Evolutionary conservation across 768 basidiomycete species (phyloP).

Genomic region (Suillus subluteus): DNA sequence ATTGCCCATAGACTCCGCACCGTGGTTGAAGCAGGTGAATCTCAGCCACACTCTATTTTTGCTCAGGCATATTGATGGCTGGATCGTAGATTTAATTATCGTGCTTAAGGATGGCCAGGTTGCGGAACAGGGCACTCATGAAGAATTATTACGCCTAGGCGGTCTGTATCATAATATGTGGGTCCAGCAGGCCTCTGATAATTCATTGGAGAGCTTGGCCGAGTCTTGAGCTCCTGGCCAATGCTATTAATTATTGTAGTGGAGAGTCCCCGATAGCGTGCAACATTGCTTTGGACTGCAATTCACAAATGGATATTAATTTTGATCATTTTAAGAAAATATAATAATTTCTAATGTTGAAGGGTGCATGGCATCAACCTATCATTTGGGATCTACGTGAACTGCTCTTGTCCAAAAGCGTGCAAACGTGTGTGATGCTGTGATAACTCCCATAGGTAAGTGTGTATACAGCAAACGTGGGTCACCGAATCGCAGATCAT

Average conservation of each 20-base stretch:
- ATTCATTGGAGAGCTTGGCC: slow-evolving; percentile 20
- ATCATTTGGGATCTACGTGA: neutral
- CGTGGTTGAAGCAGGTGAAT: slow-evolving; percentile 82
- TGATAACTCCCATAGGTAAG: neutral
- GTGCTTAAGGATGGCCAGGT: slow-evolving; percentile 91
- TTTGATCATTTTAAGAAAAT: neutral
- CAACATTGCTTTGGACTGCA: neutral
- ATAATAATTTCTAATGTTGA: neutral
- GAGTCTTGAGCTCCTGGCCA: slow-evolving; percentile 9
- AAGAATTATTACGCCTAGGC: slow-evolving; percentile 71
- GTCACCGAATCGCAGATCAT: neutral
- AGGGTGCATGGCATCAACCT: neutral
- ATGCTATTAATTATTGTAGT: neutral
- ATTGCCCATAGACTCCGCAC: slow-evolving; percentile 94
- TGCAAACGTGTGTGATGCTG: neutral
- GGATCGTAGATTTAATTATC: slow-evolving; percentile 78
- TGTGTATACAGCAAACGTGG: neutral
- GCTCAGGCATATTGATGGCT: neutral
- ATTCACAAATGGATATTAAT: neutral
- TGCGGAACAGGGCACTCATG: slow-evolving; percentile 92
- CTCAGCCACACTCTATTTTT: slow-evolving; percentile 15
- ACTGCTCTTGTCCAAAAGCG: neutral
- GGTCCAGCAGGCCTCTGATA: slow-evolving; percentile 64
- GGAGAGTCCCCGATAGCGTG: neutral
- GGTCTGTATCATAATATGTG: slow-evolving; percentile 85